Evolutionary conservation across 2,329 filamentous ascomycete genomes (phyloP), one percentile per base, ranked within the genome.

Genomic region (Penicillium sp.): DNA sequence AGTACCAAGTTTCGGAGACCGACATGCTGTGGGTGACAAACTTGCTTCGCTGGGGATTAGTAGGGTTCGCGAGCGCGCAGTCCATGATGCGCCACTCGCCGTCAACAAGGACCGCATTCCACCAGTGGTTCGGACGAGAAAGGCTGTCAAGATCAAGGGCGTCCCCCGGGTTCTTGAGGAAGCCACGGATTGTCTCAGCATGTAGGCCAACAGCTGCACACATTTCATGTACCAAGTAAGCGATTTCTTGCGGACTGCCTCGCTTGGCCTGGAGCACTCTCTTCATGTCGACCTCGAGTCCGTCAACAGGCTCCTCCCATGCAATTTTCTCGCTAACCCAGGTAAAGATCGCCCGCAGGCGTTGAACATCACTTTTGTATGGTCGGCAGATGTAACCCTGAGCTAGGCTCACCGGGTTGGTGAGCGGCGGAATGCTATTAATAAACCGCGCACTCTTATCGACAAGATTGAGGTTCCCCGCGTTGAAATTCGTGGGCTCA

Each of bases 81-180:
- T 99, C 95, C 80, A 99, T 91, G 65, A 98, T 90, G 53, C 95
- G 90, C 95, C 95, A 99, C 77, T 97, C 92, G 22, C 90, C 89
- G 74, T 99, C 95, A 8, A 97, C 88, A 38, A 97, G 80, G 17
- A 98, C 91, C 0, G 92, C 88, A 68, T 99, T 99, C 95, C 95
- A 99, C 88, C 90, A 98, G 77, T 99, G 95, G 71, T 99, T 99
- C 0, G 94, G 85, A 34, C 89, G 87, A n/a, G 91, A 91, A 74
- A 94, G 86, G 59, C 89, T 89, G 62, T 90, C 90, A 45, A 92
- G 81, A 68, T 98, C 93, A 1, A 90, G 82, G 7, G 88, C 80
- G 69, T 98, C 95, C 0, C 94, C 94, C 0, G 95, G 95, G 0
- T 86, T 83, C 75, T 99, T 99, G 57, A 99, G 85, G 71, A 95